A percentile compares a stretch with the other conserved stretches of the same genome.
Evolutionary conservation across 2,329 filamentous ascomycete species (phyloP).

Genomic region (Cyphellophora attinorum): DNA sequence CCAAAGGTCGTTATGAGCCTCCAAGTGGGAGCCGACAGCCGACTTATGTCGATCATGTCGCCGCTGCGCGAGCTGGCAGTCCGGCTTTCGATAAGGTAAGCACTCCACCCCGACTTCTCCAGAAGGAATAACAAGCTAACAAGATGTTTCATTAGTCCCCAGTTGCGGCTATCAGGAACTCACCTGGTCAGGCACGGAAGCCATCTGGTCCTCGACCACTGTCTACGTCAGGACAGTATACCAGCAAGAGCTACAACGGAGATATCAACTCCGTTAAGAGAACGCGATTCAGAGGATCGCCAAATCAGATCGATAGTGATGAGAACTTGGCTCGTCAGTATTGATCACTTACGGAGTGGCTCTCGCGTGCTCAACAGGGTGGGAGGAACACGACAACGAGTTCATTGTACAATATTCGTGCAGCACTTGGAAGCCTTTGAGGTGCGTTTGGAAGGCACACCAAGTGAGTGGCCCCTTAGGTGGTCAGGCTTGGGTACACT

Average conservation of each 20-base stretch:
- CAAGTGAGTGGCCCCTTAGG: no score
- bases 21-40: conserved; percentile 24
- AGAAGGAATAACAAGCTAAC: background rate
- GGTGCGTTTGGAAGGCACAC: no score
- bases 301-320: conserved; percentile 27
- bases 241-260: conserved; percentile 21
- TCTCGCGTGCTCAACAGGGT: no score
- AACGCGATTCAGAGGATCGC: conserved; percentile 30
- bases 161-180: conserved; percentile 18
- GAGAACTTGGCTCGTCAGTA: conserved; percentile 7
- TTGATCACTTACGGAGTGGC: no score
- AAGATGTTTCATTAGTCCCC: conserved; percentile 11
- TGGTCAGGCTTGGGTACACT: no score
- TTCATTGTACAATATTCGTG: no score
- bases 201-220: conserved; percentile 39
- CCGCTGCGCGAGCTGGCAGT: conserved; percentile 23
- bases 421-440: no score
- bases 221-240: background rate
- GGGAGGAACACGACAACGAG: no score
- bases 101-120: background rate
- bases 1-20: conserved; percentile 24
- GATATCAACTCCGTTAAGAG: conserved; percentile 21
- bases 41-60: conserved; percentile 31
- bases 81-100: conserved; percentile 21
- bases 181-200: conserved; percentile 29